Evolutionary conservation across 176 grass and related monocot species (phyloP).

Genomic region (Carex cristatella): DNA sequence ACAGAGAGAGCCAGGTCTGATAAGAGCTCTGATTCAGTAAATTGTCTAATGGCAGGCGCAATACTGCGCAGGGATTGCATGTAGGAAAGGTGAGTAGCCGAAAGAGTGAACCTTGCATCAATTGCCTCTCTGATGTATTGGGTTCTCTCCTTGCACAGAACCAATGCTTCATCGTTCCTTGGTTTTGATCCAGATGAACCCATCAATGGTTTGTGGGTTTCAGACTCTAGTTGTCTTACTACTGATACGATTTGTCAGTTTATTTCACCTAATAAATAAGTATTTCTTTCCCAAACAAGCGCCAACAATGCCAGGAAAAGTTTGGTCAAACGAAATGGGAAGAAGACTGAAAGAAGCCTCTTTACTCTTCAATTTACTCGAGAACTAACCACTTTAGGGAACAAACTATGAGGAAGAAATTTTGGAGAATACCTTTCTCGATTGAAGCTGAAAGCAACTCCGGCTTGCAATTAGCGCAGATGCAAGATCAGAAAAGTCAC

Average conservation of each 20-base stretch:
- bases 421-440: conserved; percentile 10
- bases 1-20: conserved; percentile 63
- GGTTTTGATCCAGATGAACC: conserved; percentile 80
- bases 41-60: conserved; percentile 53
- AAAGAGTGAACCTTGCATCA: conserved; percentile 66
- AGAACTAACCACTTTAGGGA: neutral
- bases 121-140: conserved; percentile 57
- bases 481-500: neutral
- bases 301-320: neutral
- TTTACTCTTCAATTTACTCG: conserved; percentile 4
- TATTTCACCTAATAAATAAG: neutral
- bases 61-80: conserved; percentile 55
- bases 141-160: conserved; percentile 83
- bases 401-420: neutral
- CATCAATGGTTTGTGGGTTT: conserved; percentile 36
- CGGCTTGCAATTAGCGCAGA: neutral
- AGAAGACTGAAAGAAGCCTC: conserved; percentile 5
- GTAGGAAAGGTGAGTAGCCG: conserved; percentile 75
- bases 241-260: neutral
- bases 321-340: conserved; percentile 2
- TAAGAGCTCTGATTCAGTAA: conserved; percentile 60
- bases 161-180: conserved; percentile 55
- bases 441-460: neutral
- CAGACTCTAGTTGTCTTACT: neutral
- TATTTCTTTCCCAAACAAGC: neutral